Conservation (phyloP, 108 stramenopile species). For the Conticribra guillardii region DNA sequence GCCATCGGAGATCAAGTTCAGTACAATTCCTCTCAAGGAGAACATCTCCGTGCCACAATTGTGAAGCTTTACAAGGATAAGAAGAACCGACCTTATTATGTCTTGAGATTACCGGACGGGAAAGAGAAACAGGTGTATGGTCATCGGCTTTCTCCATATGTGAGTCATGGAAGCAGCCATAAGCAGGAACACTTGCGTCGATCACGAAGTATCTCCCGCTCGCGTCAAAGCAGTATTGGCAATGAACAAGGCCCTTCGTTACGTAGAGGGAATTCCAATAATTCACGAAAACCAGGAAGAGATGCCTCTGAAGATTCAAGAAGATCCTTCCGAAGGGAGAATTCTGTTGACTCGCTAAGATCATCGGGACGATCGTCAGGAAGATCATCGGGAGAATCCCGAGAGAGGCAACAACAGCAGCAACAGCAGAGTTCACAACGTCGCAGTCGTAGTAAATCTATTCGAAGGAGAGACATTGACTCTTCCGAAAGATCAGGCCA, state of each 20-base stretch:
- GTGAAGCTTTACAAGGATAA: slow-evolving; percentile 40
- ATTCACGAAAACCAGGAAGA: background rate
- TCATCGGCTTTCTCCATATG: slow-evolving; percentile 33
- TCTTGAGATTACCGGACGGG: slow-evolving; percentile 24
- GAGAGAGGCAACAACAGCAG: background rate
- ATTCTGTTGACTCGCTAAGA: too few species aligned
- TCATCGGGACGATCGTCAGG: too few species aligned
- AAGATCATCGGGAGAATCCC: background rate
- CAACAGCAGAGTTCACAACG: background rate
- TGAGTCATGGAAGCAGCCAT: background rate
- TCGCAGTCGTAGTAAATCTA: background rate
- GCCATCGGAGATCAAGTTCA: slow-evolving; percentile 27
- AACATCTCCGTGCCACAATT: slow-evolving; percentile 28
- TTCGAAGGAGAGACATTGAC: background rate
- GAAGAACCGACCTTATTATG: slow-evolving; percentile 47
- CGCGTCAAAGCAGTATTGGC: background rate
- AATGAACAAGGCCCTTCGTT: background rate
- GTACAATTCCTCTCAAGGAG: slow-evolving; percentile 47
- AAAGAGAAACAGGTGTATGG: slow-evolving; percentile 51
- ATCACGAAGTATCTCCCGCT: background rate
- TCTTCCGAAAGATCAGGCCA: background rate
- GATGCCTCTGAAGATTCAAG: slow-evolving; percentile 1
- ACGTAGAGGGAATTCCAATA: background rate
- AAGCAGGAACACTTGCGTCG: background rate
- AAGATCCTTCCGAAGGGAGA: background rate